These are phyloP conservation scores for Lichtheimia ramosa DNA, from an alignment of 371 early-diverging fungal species.

Conservation along the genomic window DNA sequence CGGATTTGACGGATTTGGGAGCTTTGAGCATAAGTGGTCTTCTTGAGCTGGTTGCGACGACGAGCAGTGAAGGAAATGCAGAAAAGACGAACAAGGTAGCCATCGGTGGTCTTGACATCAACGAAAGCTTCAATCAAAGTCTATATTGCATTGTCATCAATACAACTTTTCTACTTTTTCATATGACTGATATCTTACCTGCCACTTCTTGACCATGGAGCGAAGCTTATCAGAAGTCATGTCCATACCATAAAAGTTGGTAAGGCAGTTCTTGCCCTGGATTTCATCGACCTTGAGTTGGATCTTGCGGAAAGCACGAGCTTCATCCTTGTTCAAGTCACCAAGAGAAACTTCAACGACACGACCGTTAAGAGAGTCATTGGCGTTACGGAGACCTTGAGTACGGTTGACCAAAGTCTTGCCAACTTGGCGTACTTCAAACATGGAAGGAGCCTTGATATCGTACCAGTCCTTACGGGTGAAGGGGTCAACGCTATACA, in stretches of 20 bases:
- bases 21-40: constrained; percentile 98
- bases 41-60: constrained; percentile 93
- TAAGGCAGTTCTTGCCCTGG: constrained; percentile 97
- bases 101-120: constrained; percentile 99
- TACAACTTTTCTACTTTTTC: constrained; percentile 14
- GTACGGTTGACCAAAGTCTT: constrained; percentile 99
- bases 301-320: constrained; percentile 97
- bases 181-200: constrained; percentile 98
- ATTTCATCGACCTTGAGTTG: constrained; percentile 98
- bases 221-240: constrained; percentile 99
- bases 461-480: constrained; percentile 99
- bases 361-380: constrained; percentile 95
- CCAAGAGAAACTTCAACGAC: constrained; percentile 98
- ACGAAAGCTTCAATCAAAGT: constrained; percentile 98
- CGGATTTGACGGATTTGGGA: constrained; percentile 99
- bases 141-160: constrained; percentile 11
- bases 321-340: constrained; percentile 96
- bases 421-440: constrained; percentile 91
- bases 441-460: constrained; percentile 97
- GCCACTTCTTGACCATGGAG: constrained; percentile 99
- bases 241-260: constrained; percentile 99
- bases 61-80: constrained; percentile 98
- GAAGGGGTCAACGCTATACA: constrained; percentile 86
- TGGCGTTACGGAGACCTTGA: constrained; percentile 97
- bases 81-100: constrained; percentile 98